Evolutionary conservation across 1,139 yeast genomes (phyloP).

Genomic region (Debaryomyces psychrophilus): DNA sequence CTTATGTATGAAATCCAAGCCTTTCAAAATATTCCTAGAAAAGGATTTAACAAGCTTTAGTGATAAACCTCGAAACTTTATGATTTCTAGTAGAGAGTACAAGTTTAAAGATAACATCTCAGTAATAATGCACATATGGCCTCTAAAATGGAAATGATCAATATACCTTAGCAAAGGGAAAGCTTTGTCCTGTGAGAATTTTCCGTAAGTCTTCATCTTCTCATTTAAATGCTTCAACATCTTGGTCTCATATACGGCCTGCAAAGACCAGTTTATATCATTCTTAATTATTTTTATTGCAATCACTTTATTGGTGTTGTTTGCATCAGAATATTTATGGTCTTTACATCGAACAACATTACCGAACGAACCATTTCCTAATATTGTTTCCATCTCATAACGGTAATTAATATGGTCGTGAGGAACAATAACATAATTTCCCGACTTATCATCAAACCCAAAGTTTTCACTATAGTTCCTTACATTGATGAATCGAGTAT

Average conservation of each 20-base stretch:
- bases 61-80: conserved; percentile 61
- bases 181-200: conserved; percentile 14
- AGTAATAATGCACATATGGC: conserved; percentile 81
- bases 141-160: conserved; percentile 78
- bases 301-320: conserved; percentile 36
- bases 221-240: conserved; percentile 54
- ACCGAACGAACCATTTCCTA: conserved; percentile 88
- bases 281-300: conserved; percentile 81
- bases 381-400: conserved; percentile 58
- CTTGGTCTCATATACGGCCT: conserved; percentile 78
- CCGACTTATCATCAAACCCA: conserved; percentile 74
- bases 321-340: conserved; percentile 53
- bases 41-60: conserved; percentile 53
- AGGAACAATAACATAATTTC: conserved; percentile 58
- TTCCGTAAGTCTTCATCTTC: conserved; percentile 13
- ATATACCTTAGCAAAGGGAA: conserved; percentile 56
- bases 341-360: conserved; percentile 73
- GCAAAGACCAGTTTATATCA: conserved; percentile 73
- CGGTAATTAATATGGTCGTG: conserved; percentile 81
- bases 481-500: conserved; percentile 40
- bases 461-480: conserved; percentile 52
- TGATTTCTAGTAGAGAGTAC: conserved; percentile 65
- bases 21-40: conserved; percentile 58
- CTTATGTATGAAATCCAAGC: conserved; percentile 61
- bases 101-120: conserved; percentile 72